These are phyloP conservation scores for Solanum medicagineum DNA, from an alignment of 257 asterid genomes.

Conservation along the genomic window DNA sequence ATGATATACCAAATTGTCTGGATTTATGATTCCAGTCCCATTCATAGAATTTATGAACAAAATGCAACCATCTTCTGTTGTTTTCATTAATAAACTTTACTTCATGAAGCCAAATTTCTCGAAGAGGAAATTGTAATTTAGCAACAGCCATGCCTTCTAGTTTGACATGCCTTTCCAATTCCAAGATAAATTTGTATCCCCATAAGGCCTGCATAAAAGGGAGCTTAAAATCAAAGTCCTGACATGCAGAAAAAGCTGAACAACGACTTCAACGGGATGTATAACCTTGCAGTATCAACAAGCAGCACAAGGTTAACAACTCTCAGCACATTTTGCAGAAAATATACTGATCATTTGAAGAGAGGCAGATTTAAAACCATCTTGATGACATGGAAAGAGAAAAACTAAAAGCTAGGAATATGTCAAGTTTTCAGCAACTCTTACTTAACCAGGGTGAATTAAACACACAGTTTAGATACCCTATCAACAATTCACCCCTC, in stretches of 20 bases:
- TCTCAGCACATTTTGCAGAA: background rate
- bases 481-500: background rate
- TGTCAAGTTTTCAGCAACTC: background rate
- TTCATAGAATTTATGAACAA: background rate
- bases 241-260: background rate
- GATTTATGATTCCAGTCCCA: background rate
- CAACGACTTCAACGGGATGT: background rate
- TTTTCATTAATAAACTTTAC: background rate
- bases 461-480: background rate
- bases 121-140: background rate
- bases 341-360: background rate
- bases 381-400: background rate
- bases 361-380: background rate
- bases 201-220: constrained; percentile 6
- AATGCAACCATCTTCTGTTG: background rate
- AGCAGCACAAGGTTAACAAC: background rate
- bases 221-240: background rate
- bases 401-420: background rate
- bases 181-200: constrained; percentile 7
- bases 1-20: background rate
- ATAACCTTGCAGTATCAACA: background rate
- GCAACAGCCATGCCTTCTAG: background rate
- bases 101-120: background rate
- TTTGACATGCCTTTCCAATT: constrained; percentile 7
- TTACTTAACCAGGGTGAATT: background rate